phyloP scores from a whole-genome alignment of 495 filamentous ascomycete species.

The Clavariopsis aquatica region DNA sequence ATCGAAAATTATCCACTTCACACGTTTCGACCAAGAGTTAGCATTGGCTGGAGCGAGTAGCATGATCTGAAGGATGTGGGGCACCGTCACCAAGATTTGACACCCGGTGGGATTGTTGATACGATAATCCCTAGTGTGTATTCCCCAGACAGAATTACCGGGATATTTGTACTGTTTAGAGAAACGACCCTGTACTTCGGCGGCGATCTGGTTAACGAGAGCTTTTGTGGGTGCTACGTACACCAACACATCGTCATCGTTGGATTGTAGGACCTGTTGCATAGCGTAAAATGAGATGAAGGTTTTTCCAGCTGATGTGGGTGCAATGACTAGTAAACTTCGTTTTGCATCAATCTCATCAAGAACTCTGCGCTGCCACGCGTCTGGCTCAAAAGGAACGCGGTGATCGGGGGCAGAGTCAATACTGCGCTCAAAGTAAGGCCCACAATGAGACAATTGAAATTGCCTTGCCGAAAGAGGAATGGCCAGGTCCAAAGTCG shows the following conservation, averaged over 20 bases:
- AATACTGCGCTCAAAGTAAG: slow-evolving; percentile 71
- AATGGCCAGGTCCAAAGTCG: slow-evolving; percentile 34
- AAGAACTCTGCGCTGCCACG: slow-evolving; percentile 72
- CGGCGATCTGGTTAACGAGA: slow-evolving; percentile 79
- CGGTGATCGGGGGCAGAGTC: slow-evolving; percentile 66
- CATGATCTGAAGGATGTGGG: slow-evolving; percentile 78
- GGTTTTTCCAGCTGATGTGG: slow-evolving; percentile 69
- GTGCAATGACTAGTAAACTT: slow-evolving; percentile 74
- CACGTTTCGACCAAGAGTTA: slow-evolving; percentile 62
- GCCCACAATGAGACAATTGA: slow-evolving; percentile 66
- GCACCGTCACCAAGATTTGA: slow-evolving; percentile 75
- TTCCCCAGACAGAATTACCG: slow-evolving; percentile 73
- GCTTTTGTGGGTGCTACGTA: slow-evolving; percentile 84
- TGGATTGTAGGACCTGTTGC: slow-evolving; percentile 66
- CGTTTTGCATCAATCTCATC: slow-evolving; percentile 69
- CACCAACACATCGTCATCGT: slow-evolving; percentile 68
- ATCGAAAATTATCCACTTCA: slow-evolving; percentile 78
- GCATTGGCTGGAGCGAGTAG: slow-evolving; percentile 68
- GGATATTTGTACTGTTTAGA: slow-evolving; percentile 58
- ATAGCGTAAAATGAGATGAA: slow-evolving; percentile 76
- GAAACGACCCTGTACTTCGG: slow-evolving; percentile 70
- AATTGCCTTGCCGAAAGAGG: slow-evolving; percentile 52
- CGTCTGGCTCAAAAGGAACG: slow-evolving; percentile 70
- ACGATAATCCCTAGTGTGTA: slow-evolving; percentile 72
- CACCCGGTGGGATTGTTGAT: slow-evolving; percentile 71